Conservation (phyloP, 2,329 filamentous ascomycete species). For the Salinomyces thailandicus region DNA sequence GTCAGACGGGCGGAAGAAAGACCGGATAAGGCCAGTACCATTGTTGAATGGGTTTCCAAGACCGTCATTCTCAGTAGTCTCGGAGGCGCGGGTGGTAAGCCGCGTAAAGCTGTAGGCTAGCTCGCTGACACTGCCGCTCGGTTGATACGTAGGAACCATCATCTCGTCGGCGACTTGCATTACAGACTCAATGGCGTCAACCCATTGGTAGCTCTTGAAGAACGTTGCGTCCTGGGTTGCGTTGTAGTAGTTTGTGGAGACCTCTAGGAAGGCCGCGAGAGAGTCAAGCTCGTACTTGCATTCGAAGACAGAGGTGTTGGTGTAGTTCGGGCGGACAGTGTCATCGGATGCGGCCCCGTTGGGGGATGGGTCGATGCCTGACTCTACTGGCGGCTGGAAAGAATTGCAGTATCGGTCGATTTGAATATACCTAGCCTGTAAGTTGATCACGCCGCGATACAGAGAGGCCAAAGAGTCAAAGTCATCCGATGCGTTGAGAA, state of each 20-base stretch:
- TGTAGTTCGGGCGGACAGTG: constrained; percentile 34
- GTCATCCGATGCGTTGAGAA: constrained; percentile 46
- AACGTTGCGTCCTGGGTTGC: constrained; percentile 38
- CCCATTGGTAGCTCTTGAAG: constrained; percentile 41
- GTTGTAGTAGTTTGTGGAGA: constrained; percentile 40
- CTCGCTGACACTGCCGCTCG: constrained; percentile 33
- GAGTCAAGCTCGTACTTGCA: constrained; percentile 41
- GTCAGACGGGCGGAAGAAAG: constrained; percentile 41
- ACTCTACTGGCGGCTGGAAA: constrained; percentile 42
- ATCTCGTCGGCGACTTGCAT: constrained; percentile 37
- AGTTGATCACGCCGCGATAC: constrained; percentile 61
- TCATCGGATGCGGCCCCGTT: constrained; percentile 33
- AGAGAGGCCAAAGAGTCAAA: constrained; percentile 53
- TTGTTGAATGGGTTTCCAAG: constrained; percentile 41
- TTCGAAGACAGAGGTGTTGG: constrained; percentile 18
- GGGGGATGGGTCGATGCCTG: constrained; percentile 29
- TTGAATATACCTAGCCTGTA: constrained; percentile 58
- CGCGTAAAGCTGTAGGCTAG: constrained; percentile 39
- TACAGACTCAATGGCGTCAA: constrained; percentile 34
- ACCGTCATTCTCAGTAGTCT: constrained; percentile 43
- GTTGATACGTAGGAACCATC: constrained; percentile 39
- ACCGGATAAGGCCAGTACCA: constrained; percentile 39
- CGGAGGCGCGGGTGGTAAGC: constrained; percentile 34
- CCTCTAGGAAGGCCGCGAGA: constrained; percentile 41
- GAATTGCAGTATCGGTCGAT: constrained; percentile 47